phyloP scores from a whole-genome alignment of 495 filamentous ascomycete species.

The Xanthoparmelia taractica region DNA sequence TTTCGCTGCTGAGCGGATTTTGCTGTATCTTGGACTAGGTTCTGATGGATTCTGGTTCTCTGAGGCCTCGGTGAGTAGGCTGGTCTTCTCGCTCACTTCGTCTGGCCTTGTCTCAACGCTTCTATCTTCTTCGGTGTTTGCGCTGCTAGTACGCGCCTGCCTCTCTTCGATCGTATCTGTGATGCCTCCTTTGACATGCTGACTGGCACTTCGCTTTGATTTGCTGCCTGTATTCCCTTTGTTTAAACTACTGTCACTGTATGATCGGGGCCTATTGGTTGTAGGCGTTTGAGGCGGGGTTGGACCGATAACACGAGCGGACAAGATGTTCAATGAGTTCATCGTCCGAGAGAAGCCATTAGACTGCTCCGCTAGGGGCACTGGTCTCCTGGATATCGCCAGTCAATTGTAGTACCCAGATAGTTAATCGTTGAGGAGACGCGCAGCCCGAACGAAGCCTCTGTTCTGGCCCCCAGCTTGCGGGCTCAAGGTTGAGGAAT shows the following conservation, averaged over 20 bases:
- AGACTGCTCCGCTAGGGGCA: background rate
- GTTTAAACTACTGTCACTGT: constrained; percentile 21
- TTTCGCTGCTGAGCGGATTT: constrained; percentile 34
- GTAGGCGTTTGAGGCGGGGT: constrained; percentile 39
- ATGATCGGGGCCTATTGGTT: constrained; percentile 22
- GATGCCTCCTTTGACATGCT: constrained; percentile 40
- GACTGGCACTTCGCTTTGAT: constrained; percentile 33
- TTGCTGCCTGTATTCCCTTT: constrained; percentile 14
- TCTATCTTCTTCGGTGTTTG: constrained; percentile 34
- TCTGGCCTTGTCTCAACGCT: constrained; percentile 27
- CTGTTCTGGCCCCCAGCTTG: constrained; percentile 3
- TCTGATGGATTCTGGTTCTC: constrained; percentile 32
- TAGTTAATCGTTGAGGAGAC: background rate
- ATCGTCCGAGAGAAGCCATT: constrained; percentile 64
- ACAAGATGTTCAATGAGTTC: constrained; percentile 97
- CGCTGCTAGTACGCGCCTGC: constrained; percentile 22
- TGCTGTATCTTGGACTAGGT: constrained; percentile 49
- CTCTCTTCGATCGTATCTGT: constrained; percentile 32
- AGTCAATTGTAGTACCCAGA: background rate
- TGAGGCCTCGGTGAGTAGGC: constrained; percentile 40
- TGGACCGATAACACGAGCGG: constrained; percentile 70
- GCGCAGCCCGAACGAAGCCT: constrained; percentile 2
- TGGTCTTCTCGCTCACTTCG: constrained; percentile 57
- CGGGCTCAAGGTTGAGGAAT: background rate
- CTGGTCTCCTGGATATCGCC: background rate